Percentiles rank a stretch among this genome's conserved stretches.
These are phyloP conservation scores for Syncephalastrum monosporum DNA, from an alignment of 371 early-diverging fungal species.

Conservation along the genomic window DNA sequence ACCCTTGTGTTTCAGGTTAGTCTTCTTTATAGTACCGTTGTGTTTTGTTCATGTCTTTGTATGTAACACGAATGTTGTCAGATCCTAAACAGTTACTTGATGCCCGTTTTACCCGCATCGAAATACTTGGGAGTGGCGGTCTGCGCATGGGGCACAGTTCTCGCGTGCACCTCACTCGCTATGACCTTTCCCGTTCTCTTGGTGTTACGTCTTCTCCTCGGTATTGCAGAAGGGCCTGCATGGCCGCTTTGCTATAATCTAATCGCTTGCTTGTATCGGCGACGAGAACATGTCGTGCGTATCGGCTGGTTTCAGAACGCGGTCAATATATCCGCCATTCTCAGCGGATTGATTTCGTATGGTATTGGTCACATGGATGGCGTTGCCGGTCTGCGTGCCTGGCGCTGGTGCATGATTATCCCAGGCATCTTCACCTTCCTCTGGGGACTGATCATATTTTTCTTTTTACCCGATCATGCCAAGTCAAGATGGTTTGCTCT, in stretches of 20 bases:
- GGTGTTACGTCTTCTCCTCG: conserved; percentile 28
- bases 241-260: conserved; percentile 12
- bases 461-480: conserved; percentile 37
- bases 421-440: conserved; percentile 22
- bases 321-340: conserved; percentile 28
- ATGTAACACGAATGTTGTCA: conserved; percentile 1
- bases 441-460: conserved; percentile 26
- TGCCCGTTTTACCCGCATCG: conserved; percentile 22
- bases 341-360: conserved; percentile 55
- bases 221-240: conserved; percentile 19
- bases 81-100: conserved; percentile 22
- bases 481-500: conserved; percentile 22
- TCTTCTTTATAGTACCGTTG: background rate
- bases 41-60: background rate
- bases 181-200: conserved; percentile 19
- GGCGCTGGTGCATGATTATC: conserved; percentile 22
- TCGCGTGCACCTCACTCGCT: conserved; percentile 13
- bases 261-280: conserved; percentile 18
- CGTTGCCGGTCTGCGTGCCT: conserved; percentile 10
- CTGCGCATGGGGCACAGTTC: conserved; percentile 21
- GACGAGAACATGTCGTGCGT: conserved; percentile 17
- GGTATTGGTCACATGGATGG: conserved; percentile 46
- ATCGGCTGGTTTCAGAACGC: conserved; percentile 16
- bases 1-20: conserved; percentile 18
- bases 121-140: conserved; percentile 19